phyloP scores from a whole-genome alignment of 352 stramenopile genomes.

The Halophytophthora batemanensis region DNA sequence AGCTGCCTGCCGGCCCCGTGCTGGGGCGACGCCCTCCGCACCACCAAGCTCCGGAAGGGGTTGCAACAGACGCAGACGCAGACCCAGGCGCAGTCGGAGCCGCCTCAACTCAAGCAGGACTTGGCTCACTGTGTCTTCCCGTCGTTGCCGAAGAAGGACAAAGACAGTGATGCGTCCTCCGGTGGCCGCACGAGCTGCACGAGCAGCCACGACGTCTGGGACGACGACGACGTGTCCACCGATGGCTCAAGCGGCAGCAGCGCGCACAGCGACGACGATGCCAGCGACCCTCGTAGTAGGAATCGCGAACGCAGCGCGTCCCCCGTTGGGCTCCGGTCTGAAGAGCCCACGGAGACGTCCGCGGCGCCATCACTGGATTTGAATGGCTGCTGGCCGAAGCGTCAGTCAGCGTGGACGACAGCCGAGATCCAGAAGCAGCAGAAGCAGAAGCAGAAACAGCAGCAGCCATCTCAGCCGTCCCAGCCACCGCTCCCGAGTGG shows the following conservation, averaged over 20 bases:
- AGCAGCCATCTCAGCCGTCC: not conserved
- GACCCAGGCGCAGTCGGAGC: not conserved
- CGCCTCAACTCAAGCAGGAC: constrained; percentile 2
- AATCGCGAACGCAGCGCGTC: not conserved
- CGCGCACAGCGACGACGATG: constrained; percentile 27
- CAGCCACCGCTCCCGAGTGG: constrained; percentile 10
- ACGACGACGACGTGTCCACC: constrained; percentile 45
- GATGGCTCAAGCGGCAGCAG: constrained; percentile 33
- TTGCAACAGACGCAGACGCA: constrained; percentile 3
- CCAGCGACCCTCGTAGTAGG: constrained; percentile 5
- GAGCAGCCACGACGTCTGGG: constrained; percentile 45
- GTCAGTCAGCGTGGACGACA: too few relatives aligned
- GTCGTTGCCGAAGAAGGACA: constrained; percentile 1
- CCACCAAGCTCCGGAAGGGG: constrained; percentile 29
- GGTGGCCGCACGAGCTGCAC: constrained; percentile 41
- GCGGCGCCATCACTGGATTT: too few relatives aligned
- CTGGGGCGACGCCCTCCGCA: constrained; percentile 37
- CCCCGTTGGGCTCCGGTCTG: too few relatives aligned
- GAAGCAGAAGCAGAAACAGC: constrained; percentile 11
- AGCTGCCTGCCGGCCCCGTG: constrained; percentile 16
- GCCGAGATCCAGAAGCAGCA: not conserved
- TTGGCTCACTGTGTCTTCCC: constrained; percentile 3
- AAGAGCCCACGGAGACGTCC: too few relatives aligned
- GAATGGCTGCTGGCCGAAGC: too few relatives aligned
- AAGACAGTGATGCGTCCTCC: constrained; percentile 30